These are phyloP conservation scores for Entoloma clypeatum DNA, from an alignment of 1,284 basidiomycete genomes.

Conservation along the genomic window DNA sequence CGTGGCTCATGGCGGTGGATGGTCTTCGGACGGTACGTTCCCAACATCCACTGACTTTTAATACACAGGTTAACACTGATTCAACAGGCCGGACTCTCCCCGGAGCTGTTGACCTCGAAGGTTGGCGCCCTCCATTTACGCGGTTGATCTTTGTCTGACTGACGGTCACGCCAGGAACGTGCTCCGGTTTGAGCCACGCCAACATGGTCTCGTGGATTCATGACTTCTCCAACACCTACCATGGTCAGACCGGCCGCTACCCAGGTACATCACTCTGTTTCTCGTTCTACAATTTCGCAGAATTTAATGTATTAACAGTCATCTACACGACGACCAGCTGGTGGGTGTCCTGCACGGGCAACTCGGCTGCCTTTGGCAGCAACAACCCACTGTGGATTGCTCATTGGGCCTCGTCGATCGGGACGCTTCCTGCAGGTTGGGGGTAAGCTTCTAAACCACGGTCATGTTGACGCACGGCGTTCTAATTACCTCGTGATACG, in stretches of 20 bases:
- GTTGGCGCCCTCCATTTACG: slow-evolving; percentile 28
- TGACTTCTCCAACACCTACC: slow-evolving; percentile 61
- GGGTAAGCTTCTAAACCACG: slow-evolving; percentile 21
- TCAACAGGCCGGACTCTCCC: slow-evolving; percentile 49
- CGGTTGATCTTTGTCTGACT: neutral
- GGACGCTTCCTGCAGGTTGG: slow-evolving; percentile 57
- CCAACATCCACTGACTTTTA: neutral
- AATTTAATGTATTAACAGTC: slow-evolving; percentile 26
- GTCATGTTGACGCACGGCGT: neutral
- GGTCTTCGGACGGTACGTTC: slow-evolving; percentile 46
- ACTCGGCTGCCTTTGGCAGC: slow-evolving; percentile 44
- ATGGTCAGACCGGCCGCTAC: slow-evolving; percentile 41
- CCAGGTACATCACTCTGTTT: slow-evolving; percentile 12
- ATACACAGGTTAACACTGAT: neutral
- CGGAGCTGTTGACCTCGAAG: slow-evolving; percentile 63
- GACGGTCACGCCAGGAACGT: slow-evolving; percentile 29
- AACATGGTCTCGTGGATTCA: slow-evolving; percentile 61
- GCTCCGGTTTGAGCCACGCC: slow-evolving; percentile 52
- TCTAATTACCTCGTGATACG: neutral
- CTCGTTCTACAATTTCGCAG: neutral
- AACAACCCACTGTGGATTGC: slow-evolving; percentile 62
- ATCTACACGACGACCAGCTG: slow-evolving; percentile 65
- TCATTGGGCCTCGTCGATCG: slow-evolving; percentile 44
- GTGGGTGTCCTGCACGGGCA: slow-evolving; percentile 66
- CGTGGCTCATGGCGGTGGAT: slow-evolving; percentile 58